Evolutionary conservation across 768 basidiomycete genomes (phyloP).

Genomic region (Termitomyces sp.): DNA sequence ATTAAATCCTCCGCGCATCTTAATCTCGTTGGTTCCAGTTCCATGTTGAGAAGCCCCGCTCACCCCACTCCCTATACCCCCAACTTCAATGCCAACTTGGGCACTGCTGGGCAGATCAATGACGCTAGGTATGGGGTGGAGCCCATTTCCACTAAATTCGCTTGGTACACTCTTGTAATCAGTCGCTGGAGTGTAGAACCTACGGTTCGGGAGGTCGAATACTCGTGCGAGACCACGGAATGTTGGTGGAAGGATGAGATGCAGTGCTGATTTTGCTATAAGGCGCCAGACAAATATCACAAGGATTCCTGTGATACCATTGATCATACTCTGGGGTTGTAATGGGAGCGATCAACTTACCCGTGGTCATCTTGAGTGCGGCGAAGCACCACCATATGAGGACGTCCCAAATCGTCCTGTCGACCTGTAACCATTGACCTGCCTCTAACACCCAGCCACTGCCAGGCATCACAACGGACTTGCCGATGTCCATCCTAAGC

Average conservation of each 20-base stretch:
- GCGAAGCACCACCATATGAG: slow-evolving; percentile 43
- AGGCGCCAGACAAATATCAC: slow-evolving; percentile 87
- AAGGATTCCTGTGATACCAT: slow-evolving; percentile 48
- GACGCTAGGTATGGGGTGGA: slow-evolving; percentile 78
- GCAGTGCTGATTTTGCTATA: slow-evolving; percentile 71
- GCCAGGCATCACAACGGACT: slow-evolving; percentile 48
- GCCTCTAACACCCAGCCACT: slow-evolving; percentile 35
- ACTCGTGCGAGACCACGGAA: slow-evolving; percentile 71
- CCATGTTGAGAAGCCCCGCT: slow-evolving; percentile 9
- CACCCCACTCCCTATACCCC: slow-evolving; percentile 34
- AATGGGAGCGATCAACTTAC: slow-evolving; percentile 21
- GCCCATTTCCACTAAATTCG: slow-evolving; percentile 40
- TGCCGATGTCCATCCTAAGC: slow-evolving; percentile 22
- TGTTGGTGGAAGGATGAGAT: slow-evolving; percentile 71
- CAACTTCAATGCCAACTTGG: slow-evolving; percentile 37
- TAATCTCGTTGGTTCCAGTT: slow-evolving; percentile 49
- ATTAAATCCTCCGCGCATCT: slow-evolving; percentile 40
- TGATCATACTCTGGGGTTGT: neutral
- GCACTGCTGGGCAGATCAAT: slow-evolving; percentile 65
- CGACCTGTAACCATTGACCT: slow-evolving; percentile 28
- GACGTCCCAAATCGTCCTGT: slow-evolving; percentile 32
- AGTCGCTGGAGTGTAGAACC: slow-evolving; percentile 89
- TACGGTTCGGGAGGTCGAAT: slow-evolving; percentile 70
- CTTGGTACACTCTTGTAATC: slow-evolving; percentile 72
- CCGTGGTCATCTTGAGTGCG: slow-evolving; percentile 38